Base-by-base conservation (phyloP, 768 basidiomycete species). In the Chalciporus sphaerocephalus region DNA sequence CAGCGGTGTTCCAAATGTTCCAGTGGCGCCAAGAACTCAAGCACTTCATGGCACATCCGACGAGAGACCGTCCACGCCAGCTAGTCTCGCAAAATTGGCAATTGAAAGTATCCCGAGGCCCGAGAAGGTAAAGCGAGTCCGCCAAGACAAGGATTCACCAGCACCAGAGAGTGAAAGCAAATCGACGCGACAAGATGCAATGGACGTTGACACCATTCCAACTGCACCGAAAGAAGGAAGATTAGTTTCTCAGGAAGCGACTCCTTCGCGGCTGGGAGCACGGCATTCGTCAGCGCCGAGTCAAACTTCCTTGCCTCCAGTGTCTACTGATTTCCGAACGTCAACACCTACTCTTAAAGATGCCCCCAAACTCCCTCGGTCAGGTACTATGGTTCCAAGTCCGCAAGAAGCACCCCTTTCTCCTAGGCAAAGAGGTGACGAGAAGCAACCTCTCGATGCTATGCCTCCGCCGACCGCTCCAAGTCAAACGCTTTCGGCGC, bases 401-500 rank as follows among this genome's bases (percentile, higher is more conserved):
- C 51, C 65, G 11, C 68, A 62, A 47, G 70, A 76, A 51, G 49
- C 61, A 9, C 56, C 64, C 15, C 60, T 73, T 40, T 66, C 71
- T 8, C 72, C 74, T 25, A 71, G 70, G 33, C 70, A 69, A 40
- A 62, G 63, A 44, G 39, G 47, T 6, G 80, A 81, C 12, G 74
- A 75, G 28, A 69, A 67, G 38, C 52, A 54, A 27, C 46, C 58
- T 18, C 71, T 71, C 22, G 53, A 73, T 1, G 41, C 33, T n/a
- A 91, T 92, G 87, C 86, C 85, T 11, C 89, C 90, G 4, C 89
- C 89, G 15, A 73, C 70, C 20, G 80, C 74, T 38, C 89, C 89
- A 2, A 91, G 88, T 55, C 86, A 89, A 56, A 89, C 87, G 0
- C 66, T 71, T 6, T 85, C 84, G 9, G 87, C 87, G 1, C 85